Evolutionary conservation across 148 eudicot genomes (phyloP).

Genomic region (Vaccinium corymbosum): DNA sequence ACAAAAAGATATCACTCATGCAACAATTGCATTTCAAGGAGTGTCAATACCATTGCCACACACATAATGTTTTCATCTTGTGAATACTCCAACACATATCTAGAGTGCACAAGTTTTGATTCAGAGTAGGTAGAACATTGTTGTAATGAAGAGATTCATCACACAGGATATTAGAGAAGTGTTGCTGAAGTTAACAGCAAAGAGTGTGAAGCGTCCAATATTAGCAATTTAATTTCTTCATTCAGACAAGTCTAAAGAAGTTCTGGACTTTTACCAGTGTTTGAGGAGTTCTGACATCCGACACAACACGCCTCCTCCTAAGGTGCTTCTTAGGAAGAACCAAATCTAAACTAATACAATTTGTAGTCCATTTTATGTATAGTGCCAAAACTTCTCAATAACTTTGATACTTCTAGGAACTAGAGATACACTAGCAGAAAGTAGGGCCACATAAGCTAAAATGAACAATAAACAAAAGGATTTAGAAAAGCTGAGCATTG

Average conservation of each 20-base stretch:
- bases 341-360: neutral
- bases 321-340: neutral
- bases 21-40: neutral
- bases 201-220: neutral
- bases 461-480: constrained; percentile 6
- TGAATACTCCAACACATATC: neutral
- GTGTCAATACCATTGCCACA: neutral
- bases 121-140: neutral
- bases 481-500: neutral
- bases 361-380: neutral
- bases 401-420: neutral
- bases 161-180: neutral
- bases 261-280: neutral
- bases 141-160: neutral
- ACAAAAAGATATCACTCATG: neutral
- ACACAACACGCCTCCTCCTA: neutral
- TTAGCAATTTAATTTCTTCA: neutral
- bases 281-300: neutral
- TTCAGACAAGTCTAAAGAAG: neutral
- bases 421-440: constrained; percentile 3
- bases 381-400: neutral
- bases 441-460: constrained; percentile 1
- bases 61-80: neutral
- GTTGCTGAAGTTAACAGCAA: neutral
- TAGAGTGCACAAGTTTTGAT: neutral